Base-by-base conservation (phyloP, 148 eudicot species). In the Rhododendron ferrugineum region DNA sequence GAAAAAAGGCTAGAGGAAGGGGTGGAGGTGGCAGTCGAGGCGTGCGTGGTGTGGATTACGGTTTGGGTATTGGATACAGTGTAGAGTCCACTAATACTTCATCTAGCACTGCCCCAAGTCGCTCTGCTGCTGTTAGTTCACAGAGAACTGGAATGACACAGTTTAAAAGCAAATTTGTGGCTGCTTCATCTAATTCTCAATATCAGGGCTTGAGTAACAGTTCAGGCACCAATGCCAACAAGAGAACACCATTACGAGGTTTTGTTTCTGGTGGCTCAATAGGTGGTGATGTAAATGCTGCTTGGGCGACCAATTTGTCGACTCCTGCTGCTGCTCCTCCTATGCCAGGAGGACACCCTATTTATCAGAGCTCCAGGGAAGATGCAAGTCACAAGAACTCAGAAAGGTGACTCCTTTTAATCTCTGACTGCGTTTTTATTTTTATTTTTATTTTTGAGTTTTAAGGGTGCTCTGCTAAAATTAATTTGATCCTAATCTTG, bases 41-140 rank as follows among this genome's bases (percentile, higher is more conserved):
- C 68, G 97, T 96, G 52, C 97, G 99, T 74, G 99, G 99, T 79
- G 99, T 96, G 88, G 98, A 96, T 88, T 96, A 89, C 87, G 99
- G 99, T 68, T 86, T 96, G 92, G 99, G 99, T 37, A 93, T 96
- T 46, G 99, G 99, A 68, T 96, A 96, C 87, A 94, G 79, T 90
- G 4, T 93, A 32, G 99, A 94, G 23, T 86, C 97, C 56, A 90
- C 81, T 83, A 89, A 70, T 79, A 74, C 93, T 77, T 75, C 92
- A 77, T 87, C 95, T 34, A 92, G 81, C 85, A 15, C 91, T 77
- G 84, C 82, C 58, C 89, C 93, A 28, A 87, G 91, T 92, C 98
- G 98, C 73, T 82, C 96, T 60, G 89, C 95, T 81, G 94, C 99
- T 62, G 92, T 91, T 36, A 92, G 92, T 89, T 95, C 99, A n/a